These are phyloP conservation scores for rapeseed (Brassica napus) DNA, from an alignment of 345 rosid species.

Conservation along the genomic window DNA sequence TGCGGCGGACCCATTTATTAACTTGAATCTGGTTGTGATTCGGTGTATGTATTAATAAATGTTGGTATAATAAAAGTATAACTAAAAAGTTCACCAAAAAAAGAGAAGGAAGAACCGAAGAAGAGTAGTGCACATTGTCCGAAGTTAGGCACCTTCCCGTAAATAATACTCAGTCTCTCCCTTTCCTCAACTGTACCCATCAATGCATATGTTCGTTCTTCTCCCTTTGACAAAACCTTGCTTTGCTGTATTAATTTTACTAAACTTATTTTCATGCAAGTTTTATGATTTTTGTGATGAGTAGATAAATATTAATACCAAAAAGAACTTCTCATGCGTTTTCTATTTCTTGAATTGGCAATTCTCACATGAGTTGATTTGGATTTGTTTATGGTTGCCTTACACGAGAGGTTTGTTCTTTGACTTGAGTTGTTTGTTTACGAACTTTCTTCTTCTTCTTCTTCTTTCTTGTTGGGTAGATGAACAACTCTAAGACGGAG, in stretches of 20 bases:
- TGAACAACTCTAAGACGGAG: conserved; percentile 44
- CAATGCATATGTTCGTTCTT: conserved; percentile 33
- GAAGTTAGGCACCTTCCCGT: conserved; percentile 39
- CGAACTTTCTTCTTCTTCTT: not conserved
- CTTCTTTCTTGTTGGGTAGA: conserved; percentile 25
- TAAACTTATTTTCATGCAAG: conserved; percentile 28
- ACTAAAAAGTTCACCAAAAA: not conserved
- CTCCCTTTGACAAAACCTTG: conserved; percentile 20
- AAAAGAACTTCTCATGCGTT: conserved; percentile 12
- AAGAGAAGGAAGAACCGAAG: conserved; percentile 3
- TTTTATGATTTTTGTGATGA: conserved; percentile 21
- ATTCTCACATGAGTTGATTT: conserved; percentile 24
- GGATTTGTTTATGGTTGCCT: conserved; percentile 31
- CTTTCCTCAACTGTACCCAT: conserved; percentile 38
- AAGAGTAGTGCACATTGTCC: conserved; percentile 20
- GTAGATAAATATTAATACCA: not conserved
- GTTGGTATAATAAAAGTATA: not conserved
- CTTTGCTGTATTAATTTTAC: not conserved
- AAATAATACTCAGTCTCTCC: conserved; percentile 6
- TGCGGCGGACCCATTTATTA: conserved; percentile 19
- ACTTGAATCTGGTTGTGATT: not conserved
- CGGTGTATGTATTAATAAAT: conserved; percentile 18
- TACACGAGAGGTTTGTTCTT: conserved; percentile 40
- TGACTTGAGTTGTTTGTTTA: conserved; percentile 25
- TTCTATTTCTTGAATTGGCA: conserved; percentile 28